A percentile compares a stretch with the other conserved stretches of the same genome.
Evolutionary conservation across 2,329 filamentous ascomycete genomes (phyloP).

Genomic region (Ascochyta koolunga): DNA sequence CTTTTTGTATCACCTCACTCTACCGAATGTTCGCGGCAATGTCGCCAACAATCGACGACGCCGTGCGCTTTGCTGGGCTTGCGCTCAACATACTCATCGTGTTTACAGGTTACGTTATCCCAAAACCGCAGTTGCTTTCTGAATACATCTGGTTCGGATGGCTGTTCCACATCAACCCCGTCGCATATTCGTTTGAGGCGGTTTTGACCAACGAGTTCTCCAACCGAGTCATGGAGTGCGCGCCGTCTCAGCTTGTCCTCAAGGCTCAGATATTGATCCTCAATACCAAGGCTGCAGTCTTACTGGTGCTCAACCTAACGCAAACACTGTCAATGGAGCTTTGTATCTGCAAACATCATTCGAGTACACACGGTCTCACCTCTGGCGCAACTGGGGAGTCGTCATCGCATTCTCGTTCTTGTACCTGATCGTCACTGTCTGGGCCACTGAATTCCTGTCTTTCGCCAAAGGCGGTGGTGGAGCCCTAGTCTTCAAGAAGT

Average conservation of each 20-base stretch:
- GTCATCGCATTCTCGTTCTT: conserved; percentile 76
- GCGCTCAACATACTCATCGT: conserved; percentile 67
- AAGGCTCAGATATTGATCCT: conserved; percentile 61
- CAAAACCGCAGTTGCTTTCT: conserved; percentile 63
- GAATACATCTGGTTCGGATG: conserved; percentile 69
- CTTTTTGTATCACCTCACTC: conserved; percentile 66
- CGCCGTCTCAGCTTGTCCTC: conserved; percentile 65
- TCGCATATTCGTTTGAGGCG: conserved; percentile 69
- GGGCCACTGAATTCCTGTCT: conserved; percentile 71
- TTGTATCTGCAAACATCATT: conserved; percentile 63
- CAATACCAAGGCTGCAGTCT: conserved; percentile 68
- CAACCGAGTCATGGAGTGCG: conserved; percentile 63
- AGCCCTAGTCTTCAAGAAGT: conserved; percentile 73
- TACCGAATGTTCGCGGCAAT: conserved; percentile 71
- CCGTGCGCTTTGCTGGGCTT: conserved; percentile 68
- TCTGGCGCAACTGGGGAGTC: conserved; percentile 79
- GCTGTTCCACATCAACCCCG: conserved; percentile 54
- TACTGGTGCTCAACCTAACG: conserved; percentile 61
- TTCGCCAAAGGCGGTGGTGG: conserved; percentile 69
- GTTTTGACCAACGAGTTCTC: conserved; percentile 71
- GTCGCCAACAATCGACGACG: conserved; percentile 68
- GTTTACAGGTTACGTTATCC: conserved; percentile 72
- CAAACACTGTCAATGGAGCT: conserved; percentile 58
- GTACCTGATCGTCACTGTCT: conserved; percentile 73
- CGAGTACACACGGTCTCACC: conserved; percentile 62